Conservation (phyloP, 257 asterid genomes). For the Sherardia arvensis region DNA sequence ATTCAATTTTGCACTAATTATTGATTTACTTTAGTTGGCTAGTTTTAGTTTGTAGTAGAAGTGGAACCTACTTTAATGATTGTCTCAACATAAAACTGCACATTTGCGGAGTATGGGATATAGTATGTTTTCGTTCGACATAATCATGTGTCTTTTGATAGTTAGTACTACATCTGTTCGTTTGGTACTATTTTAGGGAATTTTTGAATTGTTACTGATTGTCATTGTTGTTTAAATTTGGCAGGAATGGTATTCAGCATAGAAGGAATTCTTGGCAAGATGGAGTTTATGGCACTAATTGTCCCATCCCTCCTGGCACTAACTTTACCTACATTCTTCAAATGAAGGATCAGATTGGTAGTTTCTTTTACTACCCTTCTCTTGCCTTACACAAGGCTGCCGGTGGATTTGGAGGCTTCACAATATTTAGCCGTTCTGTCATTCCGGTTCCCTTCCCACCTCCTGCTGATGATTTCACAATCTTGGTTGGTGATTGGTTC, state of each 20-base stretch:
- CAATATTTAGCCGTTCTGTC: slow-evolving; percentile 26
- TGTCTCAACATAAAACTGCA: neutral
- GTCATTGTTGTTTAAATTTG: neutral
- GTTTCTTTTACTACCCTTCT: slow-evolving; percentile 42
- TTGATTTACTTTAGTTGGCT: neutral
- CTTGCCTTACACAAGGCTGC: slow-evolving; percentile 44
- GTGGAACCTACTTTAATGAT: neutral
- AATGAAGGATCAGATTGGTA: slow-evolving; percentile 47
- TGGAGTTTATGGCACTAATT: slow-evolving; percentile 42
- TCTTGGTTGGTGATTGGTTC: slow-evolving; percentile 44
- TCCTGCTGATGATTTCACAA: slow-evolving; percentile 33
- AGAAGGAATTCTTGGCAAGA: slow-evolving; percentile 46
- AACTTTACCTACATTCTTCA: slow-evolving; percentile 37
- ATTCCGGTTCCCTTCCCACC: slow-evolving; percentile 42
- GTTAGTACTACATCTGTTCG: neutral
- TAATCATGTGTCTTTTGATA: neutral
- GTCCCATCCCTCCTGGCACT: slow-evolving; percentile 42
- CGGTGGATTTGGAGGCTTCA: slow-evolving; percentile 41
- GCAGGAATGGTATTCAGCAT: slow-evolving; percentile 39
- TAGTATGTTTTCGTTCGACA: neutral
- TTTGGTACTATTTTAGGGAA: neutral
- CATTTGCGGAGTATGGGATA: neutral
- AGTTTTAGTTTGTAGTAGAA: neutral
- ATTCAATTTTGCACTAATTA: too few relatives aligned
- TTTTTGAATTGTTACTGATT: neutral